Percentiles rank a stretch among this genome's conserved stretches.
These are phyloP conservation scores for Trametopsis cervina DNA, from an alignment of 768 basidiomycete species.

Conservation along the genomic window DNA sequence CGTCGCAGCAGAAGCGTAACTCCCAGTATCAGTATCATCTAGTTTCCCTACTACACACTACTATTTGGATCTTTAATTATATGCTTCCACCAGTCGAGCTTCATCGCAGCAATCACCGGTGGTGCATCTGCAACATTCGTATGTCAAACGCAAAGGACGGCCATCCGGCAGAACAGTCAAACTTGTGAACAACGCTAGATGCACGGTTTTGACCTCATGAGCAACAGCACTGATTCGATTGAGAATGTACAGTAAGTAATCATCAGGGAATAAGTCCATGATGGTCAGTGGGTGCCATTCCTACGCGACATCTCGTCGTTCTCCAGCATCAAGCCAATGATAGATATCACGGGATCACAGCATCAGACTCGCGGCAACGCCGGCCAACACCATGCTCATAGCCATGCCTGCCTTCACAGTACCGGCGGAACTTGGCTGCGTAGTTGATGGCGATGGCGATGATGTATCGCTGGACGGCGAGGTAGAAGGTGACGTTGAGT, in stretches of 20 bases:
- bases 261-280: neutral
- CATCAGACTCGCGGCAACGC: neutral
- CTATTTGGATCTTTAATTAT: no score
- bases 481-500: neutral
- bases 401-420: constrained; percentile 6
- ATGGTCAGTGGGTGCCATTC: no score
- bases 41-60: no score
- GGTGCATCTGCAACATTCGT: no score
- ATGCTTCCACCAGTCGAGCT: no score
- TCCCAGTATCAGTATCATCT: no score
- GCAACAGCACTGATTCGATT: neutral
- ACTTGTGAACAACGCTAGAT: no score
- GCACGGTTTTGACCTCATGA: neutral
- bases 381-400: neutral
- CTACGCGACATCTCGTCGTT: neutral
- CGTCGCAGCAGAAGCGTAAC: no score
- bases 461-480: neutral
- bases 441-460: no score
- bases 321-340: neutral
- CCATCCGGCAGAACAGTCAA: no score
- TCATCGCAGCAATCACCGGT: no score
- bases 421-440: neutral
- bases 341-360: neutral
- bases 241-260: neutral
- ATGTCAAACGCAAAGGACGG: no score